Conservation (phyloP, 2,329 filamentous ascomycete genomes). For the Knoxdaviesia proteae region DNA sequence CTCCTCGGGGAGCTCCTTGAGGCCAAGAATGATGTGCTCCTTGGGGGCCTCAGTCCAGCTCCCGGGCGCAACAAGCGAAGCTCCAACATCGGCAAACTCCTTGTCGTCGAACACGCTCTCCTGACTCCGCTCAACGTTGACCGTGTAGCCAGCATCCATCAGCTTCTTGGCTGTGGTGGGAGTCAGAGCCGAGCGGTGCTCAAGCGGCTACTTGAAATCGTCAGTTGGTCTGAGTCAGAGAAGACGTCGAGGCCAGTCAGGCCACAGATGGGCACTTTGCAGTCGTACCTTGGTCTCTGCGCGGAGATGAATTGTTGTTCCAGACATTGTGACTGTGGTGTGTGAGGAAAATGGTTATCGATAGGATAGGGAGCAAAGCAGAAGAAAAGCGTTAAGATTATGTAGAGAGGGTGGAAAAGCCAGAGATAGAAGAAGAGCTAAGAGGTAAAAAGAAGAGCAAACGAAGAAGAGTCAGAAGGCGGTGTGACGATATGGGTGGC, state of each 20-base stretch:
- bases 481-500: too few species aligned
- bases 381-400: too few species aligned
- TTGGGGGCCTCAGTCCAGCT: slow-evolving; percentile 46
- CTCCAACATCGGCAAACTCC: slow-evolving; percentile 40
- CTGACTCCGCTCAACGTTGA: slow-evolving; percentile 43
- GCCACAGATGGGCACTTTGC: not conserved
- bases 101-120: slow-evolving; percentile 41
- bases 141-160: slow-evolving; percentile 44
- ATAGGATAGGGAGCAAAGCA: too few species aligned
- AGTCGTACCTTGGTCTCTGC: slow-evolving; percentile 24
- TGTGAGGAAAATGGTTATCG: not conserved
- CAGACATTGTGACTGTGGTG: slow-evolving; percentile 6
- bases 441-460: too few species aligned
- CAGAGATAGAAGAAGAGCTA: too few species aligned
- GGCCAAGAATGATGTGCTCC: slow-evolving; percentile 51
- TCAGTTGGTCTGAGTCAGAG: not conserved
- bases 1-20: slow-evolving; percentile 61
- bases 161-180: slow-evolving; percentile 19
- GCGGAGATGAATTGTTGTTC: slow-evolving; percentile 21
- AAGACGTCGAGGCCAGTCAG: not conserved
- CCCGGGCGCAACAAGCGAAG: slow-evolving; percentile 43
- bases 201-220: slow-evolving; percentile 16
- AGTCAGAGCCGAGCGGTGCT: slow-evolving; percentile 29
- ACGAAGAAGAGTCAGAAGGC: too few species aligned
- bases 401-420: too few species aligned